These are phyloP conservation scores for Incumbomyces delicatus DNA, from an alignment of 2,329 filamentous ascomycete species.

Conservation along the genomic window DNA sequence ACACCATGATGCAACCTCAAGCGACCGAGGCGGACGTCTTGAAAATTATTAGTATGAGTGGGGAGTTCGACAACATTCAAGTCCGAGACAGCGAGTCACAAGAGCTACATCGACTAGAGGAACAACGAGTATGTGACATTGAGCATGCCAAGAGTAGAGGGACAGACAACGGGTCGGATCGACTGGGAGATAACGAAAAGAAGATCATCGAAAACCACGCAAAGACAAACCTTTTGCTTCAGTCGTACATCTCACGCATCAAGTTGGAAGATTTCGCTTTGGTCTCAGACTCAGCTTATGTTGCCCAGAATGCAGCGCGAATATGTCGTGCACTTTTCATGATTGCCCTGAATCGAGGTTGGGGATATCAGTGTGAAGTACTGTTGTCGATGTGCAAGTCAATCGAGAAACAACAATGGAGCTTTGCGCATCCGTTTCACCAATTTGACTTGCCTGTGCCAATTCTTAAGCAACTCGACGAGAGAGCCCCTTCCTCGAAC, in stretches of 20 bases:
- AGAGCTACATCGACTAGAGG: conserved; percentile 65
- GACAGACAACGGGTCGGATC: conserved; percentile 63
- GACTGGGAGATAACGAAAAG: conserved; percentile 53
- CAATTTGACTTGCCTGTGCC: conserved; percentile 86
- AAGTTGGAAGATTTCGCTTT: conserved; percentile 89
- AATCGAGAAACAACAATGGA: conserved; percentile 92
- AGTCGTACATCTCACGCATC: conserved; percentile 83
- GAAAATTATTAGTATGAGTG: conserved; percentile 94
- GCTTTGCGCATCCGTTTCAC: conserved; percentile 85
- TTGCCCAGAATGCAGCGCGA: conserved; percentile 87
- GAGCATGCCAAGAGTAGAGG: conserved; percentile 52
- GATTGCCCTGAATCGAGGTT: conserved; percentile 88
- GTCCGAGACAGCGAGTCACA: conserved; percentile 81
- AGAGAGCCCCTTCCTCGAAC: conserved; percentile 61
- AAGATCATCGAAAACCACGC: conserved; percentile 60
- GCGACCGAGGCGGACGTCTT: conserved; percentile 86
- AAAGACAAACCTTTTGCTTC: conserved; percentile 92
- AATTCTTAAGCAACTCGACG: conserved; percentile 72
- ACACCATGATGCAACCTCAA: conserved; percentile 78
- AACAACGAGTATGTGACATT: conserved; percentile 67
- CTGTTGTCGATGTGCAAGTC: conserved; percentile 88
- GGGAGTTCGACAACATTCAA: conserved; percentile 95
- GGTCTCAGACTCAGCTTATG: conserved; percentile 83
- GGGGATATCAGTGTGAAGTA: conserved; percentile 91
- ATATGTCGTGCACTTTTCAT: conserved; percentile 94